A percentile compares a stretch with the other conserved stretches of the same genome.
Conservation (phyloP, 139 green algal genomes). For the Closterium sp. region DNA sequence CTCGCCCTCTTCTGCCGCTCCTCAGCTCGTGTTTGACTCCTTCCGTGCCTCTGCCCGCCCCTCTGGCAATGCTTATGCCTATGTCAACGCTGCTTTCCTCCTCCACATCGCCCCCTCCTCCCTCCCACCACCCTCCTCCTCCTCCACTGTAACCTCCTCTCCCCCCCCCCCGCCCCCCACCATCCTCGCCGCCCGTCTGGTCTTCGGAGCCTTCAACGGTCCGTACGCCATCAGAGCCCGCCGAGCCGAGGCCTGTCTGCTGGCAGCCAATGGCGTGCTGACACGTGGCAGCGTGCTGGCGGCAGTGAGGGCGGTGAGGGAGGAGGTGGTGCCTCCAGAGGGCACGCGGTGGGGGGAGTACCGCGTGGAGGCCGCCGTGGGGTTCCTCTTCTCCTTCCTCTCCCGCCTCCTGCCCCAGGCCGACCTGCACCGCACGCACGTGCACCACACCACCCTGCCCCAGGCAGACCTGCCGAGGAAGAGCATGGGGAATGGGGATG, state of each 20-base stretch:
- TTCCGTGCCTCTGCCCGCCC: not conserved
- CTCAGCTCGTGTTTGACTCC: conserved; percentile 17
- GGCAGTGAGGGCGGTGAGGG: not conserved
- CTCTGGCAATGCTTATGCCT: conserved; percentile 18
- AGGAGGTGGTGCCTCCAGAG: conserved; percentile 7
- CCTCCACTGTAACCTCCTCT: not conserved
- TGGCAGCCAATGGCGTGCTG: not conserved
- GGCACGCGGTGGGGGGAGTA: conserved; percentile 6
- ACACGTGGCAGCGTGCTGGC: conserved; percentile 13
- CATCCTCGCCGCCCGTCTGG: not conserved
- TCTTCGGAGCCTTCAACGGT: conserved; percentile 18
- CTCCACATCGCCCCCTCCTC: not conserved
- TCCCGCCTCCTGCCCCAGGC: not conserved
- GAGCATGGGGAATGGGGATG: not conserved
- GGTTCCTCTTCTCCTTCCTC: conserved; percentile 31
- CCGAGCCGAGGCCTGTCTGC: conserved; percentile 7
- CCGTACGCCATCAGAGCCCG: conserved; percentile 9
- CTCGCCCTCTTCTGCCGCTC: not conserved
- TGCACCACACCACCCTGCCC: not conserved
- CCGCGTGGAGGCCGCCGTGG: not conserved
- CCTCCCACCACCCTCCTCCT: not conserved
- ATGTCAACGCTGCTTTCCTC: conserved; percentile 35
- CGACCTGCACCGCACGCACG: not conserved
- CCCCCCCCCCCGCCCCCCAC: not conserved
- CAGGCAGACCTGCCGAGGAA: not conserved